phyloP scores from a whole-genome alignment of 2,329 filamentous ascomycete species.

The Amauroascus niger region DNA sequence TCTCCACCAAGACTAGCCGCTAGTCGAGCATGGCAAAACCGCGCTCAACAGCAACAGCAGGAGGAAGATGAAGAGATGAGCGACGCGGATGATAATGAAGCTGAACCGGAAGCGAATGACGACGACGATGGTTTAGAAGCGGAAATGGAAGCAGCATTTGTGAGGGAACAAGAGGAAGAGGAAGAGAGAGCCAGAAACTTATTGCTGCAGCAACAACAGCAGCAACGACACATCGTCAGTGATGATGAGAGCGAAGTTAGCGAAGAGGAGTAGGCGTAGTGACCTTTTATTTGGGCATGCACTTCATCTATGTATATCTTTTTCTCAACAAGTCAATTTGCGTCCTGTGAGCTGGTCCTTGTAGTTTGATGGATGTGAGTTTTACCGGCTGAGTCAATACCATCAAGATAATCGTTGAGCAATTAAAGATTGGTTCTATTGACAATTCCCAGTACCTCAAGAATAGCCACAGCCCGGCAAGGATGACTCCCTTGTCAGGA shows the following conservation, averaged over 20 bases:
- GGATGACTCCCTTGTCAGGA: too few species aligned
- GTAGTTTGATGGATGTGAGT: background rate
- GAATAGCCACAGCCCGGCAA: too few species aligned
- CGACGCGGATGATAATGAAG: slow-evolving; percentile 18
- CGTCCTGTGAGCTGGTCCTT: background rate
- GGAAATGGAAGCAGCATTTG: slow-evolving; percentile 48
- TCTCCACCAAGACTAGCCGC: slow-evolving; percentile 26
- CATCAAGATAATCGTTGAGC: too few species aligned
- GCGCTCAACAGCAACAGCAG: slow-evolving; percentile 17
- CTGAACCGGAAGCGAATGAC: slow-evolving; percentile 25
- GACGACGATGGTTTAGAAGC: slow-evolving; percentile 46
- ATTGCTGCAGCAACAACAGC: slow-evolving; percentile 23
- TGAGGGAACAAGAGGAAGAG: slow-evolving; percentile 31
- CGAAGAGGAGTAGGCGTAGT: slow-evolving; percentile 45
- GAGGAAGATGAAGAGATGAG: slow-evolving; percentile 25
- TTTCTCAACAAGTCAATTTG: background rate
- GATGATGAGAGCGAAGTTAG: slow-evolving; percentile 55
- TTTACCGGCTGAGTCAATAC: background rate
- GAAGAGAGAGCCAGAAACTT: slow-evolving; percentile 33
- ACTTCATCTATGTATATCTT: background rate
- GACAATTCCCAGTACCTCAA: too few species aligned
- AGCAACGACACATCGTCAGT: slow-evolving; percentile 26
- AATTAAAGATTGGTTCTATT: too few species aligned
- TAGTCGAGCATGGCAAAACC: slow-evolving; percentile 11
- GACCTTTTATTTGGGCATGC: slow-evolving; percentile 22